Percentiles rank a stretch among this genome's conserved stretches.
These are phyloP conservation scores for Mycotypha africana DNA, from an alignment of 371 early-diverging fungal genomes.

Conservation along the genomic window DNA sequence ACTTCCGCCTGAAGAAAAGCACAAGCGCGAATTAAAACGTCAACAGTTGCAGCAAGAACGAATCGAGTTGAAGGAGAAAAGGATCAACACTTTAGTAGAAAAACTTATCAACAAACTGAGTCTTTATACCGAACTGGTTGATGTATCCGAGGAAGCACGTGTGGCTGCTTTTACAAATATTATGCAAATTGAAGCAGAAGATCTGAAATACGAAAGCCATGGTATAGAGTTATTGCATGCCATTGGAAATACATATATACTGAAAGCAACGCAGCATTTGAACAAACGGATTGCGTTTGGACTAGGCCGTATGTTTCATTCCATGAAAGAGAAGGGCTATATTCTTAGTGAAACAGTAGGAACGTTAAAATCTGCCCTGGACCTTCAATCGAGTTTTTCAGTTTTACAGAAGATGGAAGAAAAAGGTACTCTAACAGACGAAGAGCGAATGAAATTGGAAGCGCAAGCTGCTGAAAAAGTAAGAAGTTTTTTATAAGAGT, in stretches of 20 bases:
- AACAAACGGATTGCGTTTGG: conserved; percentile 69
- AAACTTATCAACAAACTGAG: conserved; percentile 74
- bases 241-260: conserved; percentile 84
- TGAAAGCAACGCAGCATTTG: conserved; percentile 81
- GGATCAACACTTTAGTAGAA: conserved; percentile 66
- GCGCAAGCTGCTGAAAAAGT: conserved; percentile 72
- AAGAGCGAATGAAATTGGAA: conserved; percentile 60
- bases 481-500: background rate
- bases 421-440: conserved; percentile 58
- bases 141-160: conserved; percentile 17
- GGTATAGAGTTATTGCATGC: conserved; percentile 91
- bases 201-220: conserved; percentile 81
- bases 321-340: conserved; percentile 73
- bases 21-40: conserved; percentile 47
- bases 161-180: conserved; percentile 55
- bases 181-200: conserved; percentile 77
- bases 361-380: conserved; percentile 85
- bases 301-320: conserved; percentile 62
- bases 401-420: conserved; percentile 88
- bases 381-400: conserved; percentile 82
- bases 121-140: conserved; percentile 52
- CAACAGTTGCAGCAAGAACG: conserved; percentile 34
- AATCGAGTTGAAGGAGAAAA: conserved; percentile 56
- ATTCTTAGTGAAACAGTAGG: conserved; percentile 87
- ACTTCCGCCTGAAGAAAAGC: conserved; percentile 56